Evolutionary conservation across 1,284 basidiomycete species (phyloP).

Genomic region (Porodaedalea pini): DNA sequence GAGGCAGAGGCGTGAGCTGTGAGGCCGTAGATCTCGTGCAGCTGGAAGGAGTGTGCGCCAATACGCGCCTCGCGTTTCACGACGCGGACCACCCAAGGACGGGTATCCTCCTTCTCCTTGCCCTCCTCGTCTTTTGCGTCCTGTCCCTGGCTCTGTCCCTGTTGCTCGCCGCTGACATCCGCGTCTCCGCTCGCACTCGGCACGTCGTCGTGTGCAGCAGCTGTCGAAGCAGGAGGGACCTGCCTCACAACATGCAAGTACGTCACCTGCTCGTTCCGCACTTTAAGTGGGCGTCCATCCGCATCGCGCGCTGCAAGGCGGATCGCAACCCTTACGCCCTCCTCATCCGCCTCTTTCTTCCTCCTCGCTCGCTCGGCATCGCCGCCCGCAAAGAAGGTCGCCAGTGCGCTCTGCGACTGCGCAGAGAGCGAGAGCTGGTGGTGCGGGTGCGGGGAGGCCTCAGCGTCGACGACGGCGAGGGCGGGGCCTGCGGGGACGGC

Average conservation of each 20-base stretch:
- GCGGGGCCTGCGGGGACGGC: conserved; percentile 48
- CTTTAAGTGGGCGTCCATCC: conserved; percentile 57
- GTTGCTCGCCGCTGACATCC: conserved; percentile 20
- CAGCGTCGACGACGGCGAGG: conserved; percentile 68
- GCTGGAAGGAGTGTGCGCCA: conserved; percentile 84
- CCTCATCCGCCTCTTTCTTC: conserved; percentile 46
- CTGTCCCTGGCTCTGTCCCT: no score
- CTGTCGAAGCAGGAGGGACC: conserved; percentile 37
- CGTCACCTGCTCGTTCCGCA: conserved; percentile 79
- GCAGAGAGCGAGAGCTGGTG: conserved; percentile 26
- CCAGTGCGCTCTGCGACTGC: neutral
- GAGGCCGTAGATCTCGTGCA: conserved; percentile 90
- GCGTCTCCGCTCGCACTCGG: conserved; percentile 11
- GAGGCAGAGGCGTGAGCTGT: conserved; percentile 48
- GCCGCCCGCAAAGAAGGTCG: conserved; percentile 26
- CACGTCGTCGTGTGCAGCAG: conserved; percentile 10
- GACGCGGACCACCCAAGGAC: conserved; percentile 86
- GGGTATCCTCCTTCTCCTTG: conserved; percentile 36
- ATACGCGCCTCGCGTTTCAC: conserved; percentile 89
- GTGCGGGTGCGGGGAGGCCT: conserved; percentile 27
- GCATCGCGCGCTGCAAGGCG: conserved; percentile 73
- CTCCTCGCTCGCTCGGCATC: conserved; percentile 36
- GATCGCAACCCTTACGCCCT: conserved; percentile 75
- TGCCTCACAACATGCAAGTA: conserved; percentile 82
- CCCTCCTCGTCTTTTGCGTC: neutral